phyloP scores from a whole-genome alignment of 768 basidiomycete genomes.

The Calocera cornea region DNA sequence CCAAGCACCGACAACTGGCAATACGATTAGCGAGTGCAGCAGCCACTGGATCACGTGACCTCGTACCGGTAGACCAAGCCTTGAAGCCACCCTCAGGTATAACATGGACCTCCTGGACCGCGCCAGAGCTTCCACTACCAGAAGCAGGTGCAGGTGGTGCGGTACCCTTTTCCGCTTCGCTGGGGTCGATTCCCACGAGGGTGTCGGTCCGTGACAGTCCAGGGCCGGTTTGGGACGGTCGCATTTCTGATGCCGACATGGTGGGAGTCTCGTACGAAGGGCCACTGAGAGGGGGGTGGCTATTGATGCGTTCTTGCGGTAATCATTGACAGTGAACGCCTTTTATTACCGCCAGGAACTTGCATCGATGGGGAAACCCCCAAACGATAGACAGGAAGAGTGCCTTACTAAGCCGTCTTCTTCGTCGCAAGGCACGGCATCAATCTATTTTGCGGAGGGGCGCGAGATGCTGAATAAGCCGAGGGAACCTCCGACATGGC shows the following conservation, averaged over 20 bases:
- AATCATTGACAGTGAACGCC: no score
- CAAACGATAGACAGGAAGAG: neutral
- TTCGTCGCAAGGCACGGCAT: neutral
- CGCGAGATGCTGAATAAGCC: neutral
- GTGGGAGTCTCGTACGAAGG: neutral
- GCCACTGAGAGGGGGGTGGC: neutral
- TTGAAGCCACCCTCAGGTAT: neutral
- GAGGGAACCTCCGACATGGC: neutral
- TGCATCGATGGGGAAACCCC: neutral
- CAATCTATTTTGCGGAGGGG: neutral
- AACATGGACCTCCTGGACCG: neutral
- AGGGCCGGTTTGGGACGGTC: neutral
- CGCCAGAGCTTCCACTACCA: neutral
- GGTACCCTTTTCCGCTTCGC: neutral
- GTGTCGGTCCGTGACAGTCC: neutral
- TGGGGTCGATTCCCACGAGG: neutral
- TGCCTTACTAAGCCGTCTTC: neutral
- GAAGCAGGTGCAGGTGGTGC: neutral
- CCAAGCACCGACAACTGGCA: neutral
- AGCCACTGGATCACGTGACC: neutral
- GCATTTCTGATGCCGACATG: neutral
- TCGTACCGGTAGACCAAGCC: neutral
- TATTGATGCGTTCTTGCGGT: no score
- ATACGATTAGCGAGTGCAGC: neutral
- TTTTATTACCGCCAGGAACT: neutral